Conservation (phyloP, 495 filamentous ascomycete genomes). For the Penicillium ucsense region DNA sequence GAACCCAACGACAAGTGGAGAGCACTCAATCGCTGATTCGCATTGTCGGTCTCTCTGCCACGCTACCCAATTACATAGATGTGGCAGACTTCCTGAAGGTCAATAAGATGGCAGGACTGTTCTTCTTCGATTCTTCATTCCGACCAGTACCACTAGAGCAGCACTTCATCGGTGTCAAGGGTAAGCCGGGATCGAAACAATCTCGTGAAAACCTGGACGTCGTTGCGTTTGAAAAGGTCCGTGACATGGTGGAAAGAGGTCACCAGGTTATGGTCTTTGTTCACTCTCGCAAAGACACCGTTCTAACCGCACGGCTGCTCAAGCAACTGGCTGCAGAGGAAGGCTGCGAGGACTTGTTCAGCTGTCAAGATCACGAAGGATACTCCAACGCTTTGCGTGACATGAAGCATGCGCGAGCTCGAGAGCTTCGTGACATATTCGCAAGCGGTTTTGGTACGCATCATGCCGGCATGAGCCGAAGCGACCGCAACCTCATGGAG, state of each 20-base stretch:
- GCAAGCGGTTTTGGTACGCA: constrained; percentile 88
- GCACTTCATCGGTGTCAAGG: constrained; percentile 93
- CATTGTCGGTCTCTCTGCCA: constrained; percentile 90
- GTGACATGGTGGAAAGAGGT: constrained; percentile 73
- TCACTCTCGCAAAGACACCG: constrained; percentile 89
- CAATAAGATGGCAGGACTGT: constrained; percentile 84
- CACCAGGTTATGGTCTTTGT: constrained; percentile 99
- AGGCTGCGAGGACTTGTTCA: constrained; percentile 63
- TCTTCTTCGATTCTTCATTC: constrained; percentile 96
- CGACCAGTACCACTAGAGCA: constrained; percentile 93
- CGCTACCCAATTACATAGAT: constrained; percentile 90
- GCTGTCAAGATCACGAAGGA: constrained; percentile 53
- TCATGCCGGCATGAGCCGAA: constrained; percentile 88
- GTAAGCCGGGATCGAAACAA: constrained; percentile 67
- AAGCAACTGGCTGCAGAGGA: constrained; percentile 79
- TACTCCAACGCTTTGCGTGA: constrained; percentile 70
- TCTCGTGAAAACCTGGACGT: constrained; percentile 82
- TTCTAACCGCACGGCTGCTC: constrained; percentile 75
- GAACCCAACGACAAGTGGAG: constrained; percentile 93
- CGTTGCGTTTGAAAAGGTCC: constrained; percentile 87
- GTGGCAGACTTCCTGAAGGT: constrained; percentile 96
- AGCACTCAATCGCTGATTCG: constrained; percentile 96
- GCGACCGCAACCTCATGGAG: constrained; percentile 90
- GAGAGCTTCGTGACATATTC: constrained; percentile 79
- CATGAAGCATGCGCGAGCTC: constrained; percentile 70